Base-by-base conservation (phyloP, 2,329 filamentous ascomycete genomes). In the Neopestalotiopsis sp. region DNA sequence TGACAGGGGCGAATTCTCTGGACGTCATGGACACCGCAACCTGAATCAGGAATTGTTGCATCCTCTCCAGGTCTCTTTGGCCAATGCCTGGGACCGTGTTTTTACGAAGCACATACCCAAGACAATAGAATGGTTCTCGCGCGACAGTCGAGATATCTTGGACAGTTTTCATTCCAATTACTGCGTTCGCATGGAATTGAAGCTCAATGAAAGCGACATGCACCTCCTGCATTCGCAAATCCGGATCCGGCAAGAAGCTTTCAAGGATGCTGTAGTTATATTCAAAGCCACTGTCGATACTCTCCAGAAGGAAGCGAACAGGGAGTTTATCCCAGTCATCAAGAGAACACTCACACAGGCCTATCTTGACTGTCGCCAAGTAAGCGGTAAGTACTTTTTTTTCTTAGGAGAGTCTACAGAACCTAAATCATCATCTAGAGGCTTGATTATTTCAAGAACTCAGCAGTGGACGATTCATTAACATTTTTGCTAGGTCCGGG, bases 231-330 rank as follows among this genome's bases (percentile, higher is more conserved):
- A 62, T 12, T 32, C 59, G 2, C 59, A 42, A 10, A 38, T 38
- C 59, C 30, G 40, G 20, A 20, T 28, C 5, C 34, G n/a, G 7
- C 10, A 20, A 5, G 32, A 20, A 14, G 34, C 10, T 5, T n/a
- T 62, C 59, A 62, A 62, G 30, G 32, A 62, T 17, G 6, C 14
- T 17, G 14, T 38, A n/a, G n/a, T 14, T 17, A 32, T 32, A 14
- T 40, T 62, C 56, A 70, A 78, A 0, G 72, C 73, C 1, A 71
- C 71, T 2, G 82, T 89, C 71, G 85, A 79, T 0, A 77, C 80
- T 5, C 70, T 79, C 4, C 87, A 89, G 72, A 82, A 85, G 34
- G 84, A 87, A 3, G 84, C 34, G n/a, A 62, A 42, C 34, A 42
- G 59, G 17, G 12, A 40, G 32, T 62, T 62, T 17, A 62, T 17